phyloP scores from a whole-genome alignment of 352 stramenopile genomes.

The Stramenopiles sp. region DNA sequence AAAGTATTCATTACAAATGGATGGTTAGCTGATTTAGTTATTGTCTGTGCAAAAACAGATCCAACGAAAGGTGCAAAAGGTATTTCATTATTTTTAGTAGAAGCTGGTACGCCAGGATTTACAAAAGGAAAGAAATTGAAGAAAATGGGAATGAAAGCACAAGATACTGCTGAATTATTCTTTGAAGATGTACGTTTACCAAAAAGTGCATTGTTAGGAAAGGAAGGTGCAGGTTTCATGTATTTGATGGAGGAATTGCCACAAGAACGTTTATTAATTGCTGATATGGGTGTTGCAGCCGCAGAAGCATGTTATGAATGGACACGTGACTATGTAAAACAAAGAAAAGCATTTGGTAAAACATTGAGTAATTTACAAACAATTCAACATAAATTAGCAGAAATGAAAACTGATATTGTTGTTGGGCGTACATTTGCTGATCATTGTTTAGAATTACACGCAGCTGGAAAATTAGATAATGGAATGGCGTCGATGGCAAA shows the following conservation, averaged over 20 bases:
- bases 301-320: not conserved
- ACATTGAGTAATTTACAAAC: not conserved
- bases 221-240: conserved; percentile 27
- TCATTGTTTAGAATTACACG: not conserved
- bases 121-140: conserved; percentile 62
- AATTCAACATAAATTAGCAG: not conserved
- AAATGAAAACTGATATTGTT: not conserved
- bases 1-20: conserved; percentile 86
- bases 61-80: conserved; percentile 39
- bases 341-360: not conserved
- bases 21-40: conserved; percentile 62
- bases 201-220: conserved; percentile 19
- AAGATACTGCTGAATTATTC: conserved; percentile 36
- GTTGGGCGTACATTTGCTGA: not conserved
- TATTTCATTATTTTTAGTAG: conserved; percentile 70
- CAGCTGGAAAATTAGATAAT: not conserved
- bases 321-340: not conserved
- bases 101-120: conserved; percentile 55
- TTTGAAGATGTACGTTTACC: conserved; percentile 25
- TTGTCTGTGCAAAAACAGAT: conserved; percentile 69
- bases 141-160: conserved; percentile 67
- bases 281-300: not conserved
- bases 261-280: not conserved
- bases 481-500: not conserved
- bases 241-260: not conserved